Conservation (phyloP, 306 rosid species). For the Sphenostylis stenocarpa region DNA sequence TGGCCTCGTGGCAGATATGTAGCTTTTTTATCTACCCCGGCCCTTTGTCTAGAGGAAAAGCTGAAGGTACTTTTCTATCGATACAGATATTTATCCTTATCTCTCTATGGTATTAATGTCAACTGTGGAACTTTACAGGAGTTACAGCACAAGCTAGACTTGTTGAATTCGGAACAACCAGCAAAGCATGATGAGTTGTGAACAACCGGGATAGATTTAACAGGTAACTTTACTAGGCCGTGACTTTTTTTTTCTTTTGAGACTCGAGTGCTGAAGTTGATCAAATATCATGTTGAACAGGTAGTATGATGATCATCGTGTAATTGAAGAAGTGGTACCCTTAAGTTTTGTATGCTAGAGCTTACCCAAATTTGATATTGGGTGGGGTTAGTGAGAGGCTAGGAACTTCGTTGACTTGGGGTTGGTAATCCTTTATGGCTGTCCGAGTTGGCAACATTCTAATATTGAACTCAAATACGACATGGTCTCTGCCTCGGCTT, state of each 20-base stretch:
- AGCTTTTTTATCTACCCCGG: conserved; percentile 86
- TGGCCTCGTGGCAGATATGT: conserved; percentile 63
- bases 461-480: conserved; percentile 27
- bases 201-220: conserved; percentile 18
- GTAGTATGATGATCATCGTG: conserved; percentile 37
- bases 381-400: conserved; percentile 25
- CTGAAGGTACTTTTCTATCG: conserved; percentile 61
- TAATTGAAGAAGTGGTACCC: conserved; percentile 32
- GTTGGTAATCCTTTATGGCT: conserved; percentile 31
- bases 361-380: conserved; percentile 30
- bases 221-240: conserved; percentile 35
- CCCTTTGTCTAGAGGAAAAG: conserved; percentile 74
- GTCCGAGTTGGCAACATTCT: conserved; percentile 12
- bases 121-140: conserved; percentile 55
- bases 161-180: conserved; percentile 68
- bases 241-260: conserved; percentile 12
- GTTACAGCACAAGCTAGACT: conserved; percentile 72
- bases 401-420: conserved; percentile 19
- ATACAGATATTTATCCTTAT: background rate
- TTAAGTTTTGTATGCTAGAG: conserved; percentile 35
- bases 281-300: conserved; percentile 32
- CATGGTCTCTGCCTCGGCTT: conserved; percentile 18
- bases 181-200: conserved; percentile 78
- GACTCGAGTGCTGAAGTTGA: conserved; percentile 27
- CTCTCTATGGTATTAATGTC: conserved; percentile 30